These are phyloP conservation scores for Apiotrichum gamsii DNA, from an alignment of 1,284 basidiomycete genomes.

Conservation along the genomic window DNA sequence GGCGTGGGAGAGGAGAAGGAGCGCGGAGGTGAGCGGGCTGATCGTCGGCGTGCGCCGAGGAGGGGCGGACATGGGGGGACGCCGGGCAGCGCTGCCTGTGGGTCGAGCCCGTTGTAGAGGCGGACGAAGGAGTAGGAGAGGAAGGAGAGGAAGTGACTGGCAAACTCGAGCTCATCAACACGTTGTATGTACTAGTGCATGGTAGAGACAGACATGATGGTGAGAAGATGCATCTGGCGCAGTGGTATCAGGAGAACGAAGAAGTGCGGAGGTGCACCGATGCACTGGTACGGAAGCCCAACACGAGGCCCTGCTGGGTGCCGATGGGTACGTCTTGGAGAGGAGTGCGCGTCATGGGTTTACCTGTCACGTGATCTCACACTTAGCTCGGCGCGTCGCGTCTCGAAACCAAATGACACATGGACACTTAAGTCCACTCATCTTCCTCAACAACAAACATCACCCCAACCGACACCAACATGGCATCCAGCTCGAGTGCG, in stretches of 20 bases:
- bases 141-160: neutral
- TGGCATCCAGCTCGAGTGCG: slow-evolving; percentile 7
- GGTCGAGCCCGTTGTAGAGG: neutral
- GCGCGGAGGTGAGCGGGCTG: neutral
- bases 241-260: too few relatives aligned
- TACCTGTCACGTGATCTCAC: too few relatives aligned
- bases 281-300: too few relatives aligned
- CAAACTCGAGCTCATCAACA: too few relatives aligned
- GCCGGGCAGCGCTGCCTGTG: too few relatives aligned
- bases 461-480: neutral
- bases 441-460: neutral
- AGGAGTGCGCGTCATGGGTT: too few relatives aligned
- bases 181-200: slow-evolving; percentile 15
- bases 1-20: neutral
- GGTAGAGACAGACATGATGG: too few relatives aligned
- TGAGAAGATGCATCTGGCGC: too few relatives aligned
- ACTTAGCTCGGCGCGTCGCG: neutral
- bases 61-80: neutral
- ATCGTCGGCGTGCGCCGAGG: neutral
- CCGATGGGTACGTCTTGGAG: too few relatives aligned
- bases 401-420: neutral
- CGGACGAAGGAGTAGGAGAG: neutral
- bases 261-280: too few relatives aligned
- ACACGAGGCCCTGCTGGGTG: too few relatives aligned
- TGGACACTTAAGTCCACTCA: neutral